Evolutionary conservation across 352 stramenopile species (phyloP).

Genomic region (Phytophthora pinifolia): DNA sequence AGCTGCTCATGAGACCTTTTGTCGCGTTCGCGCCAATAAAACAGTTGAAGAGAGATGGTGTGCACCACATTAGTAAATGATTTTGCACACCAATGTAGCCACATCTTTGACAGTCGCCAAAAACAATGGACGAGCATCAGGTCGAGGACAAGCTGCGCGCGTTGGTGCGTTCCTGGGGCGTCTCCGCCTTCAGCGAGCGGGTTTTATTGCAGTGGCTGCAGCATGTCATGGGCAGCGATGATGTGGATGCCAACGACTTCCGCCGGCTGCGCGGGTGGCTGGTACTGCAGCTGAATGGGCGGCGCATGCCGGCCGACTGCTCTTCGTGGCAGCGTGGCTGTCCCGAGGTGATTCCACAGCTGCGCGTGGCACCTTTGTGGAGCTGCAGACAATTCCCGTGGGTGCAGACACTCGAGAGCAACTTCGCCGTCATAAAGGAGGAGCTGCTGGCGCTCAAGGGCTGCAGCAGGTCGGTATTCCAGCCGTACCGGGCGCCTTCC

Average conservation of each 20-base stretch:
- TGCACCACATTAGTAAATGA: too few species aligned
- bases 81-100: constrained; percentile 10
- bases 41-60: too few species aligned
- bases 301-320: constrained; percentile 23
- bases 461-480: constrained; percentile 49
- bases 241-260: constrained; percentile 27
- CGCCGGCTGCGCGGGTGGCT: constrained; percentile 62
- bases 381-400: constrained; percentile 43
- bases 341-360: constrained; percentile 54
- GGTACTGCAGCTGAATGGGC: constrained; percentile 65
- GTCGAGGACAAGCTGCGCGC: constrained; percentile 42
- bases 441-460: constrained; percentile 61
- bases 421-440: constrained; percentile 52
- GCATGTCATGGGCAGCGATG: constrained; percentile 29
- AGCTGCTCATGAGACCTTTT: constrained; percentile 11
- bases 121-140: constrained; percentile 8
- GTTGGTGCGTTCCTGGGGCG: constrained; percentile 55
- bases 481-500: constrained; percentile 73
- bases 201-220: constrained; percentile 66
- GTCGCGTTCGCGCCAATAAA: constrained; percentile 14
- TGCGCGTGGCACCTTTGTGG: constrained; percentile 57
- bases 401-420: constrained; percentile 46
- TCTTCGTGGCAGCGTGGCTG: constrained; percentile 68
- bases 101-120: constrained; percentile 7
- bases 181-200: constrained; percentile 68